Base-by-base conservation (phyloP, 2,329 filamentous ascomycete species). In the Sarocladium kiliense region DNA sequence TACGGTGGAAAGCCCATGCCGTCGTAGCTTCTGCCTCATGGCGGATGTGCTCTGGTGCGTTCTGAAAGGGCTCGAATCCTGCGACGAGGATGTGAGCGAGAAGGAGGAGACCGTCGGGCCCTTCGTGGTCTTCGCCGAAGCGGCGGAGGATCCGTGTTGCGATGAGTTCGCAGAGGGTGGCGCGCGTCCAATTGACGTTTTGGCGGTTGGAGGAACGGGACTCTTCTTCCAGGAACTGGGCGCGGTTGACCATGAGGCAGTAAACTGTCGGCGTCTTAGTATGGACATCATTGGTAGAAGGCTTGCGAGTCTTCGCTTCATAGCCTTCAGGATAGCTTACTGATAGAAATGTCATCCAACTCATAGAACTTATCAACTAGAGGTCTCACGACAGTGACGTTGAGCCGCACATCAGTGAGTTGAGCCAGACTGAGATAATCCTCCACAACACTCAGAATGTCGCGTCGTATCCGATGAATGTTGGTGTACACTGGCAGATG, bases 31-130 rank as follows among this genome's bases (percentile, higher is more conserved):
- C 75, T 27, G 80, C 82, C 60, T 87, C 78, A 16, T 77, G 74
- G 34, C 82, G 77, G 39, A 92, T 79, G 55, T 87, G 79, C 1
- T 77, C 72, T 0, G 90, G 90, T 0, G 89, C 89, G 61, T 89
- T 89, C 70, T 94, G 89, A 63, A 94, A 94, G 1, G 90, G 89
- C 63, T 91, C 87, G 63, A 95, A 94, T 14, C 88, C 88, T 16
- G 89, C 88, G 14, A 95, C 87, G 19, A 94, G 80, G 30, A 94
- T 87, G 62, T 92, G 88, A 5, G 89, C 84, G 5, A 94, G 77
- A 21, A 90, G 74, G 3, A 94, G 74, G 12, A 94, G 77, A 1
- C 89, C 88, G 25, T 85, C 77, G 0, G 84, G 76, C 4, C 87
- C 88, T 14, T 84, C 81, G 57, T 89, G 84, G 62, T 91, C 86